Evolutionary conservation across 345 rosid genomes (phyloP).

Genomic region (Eucalyptus grandis): DNA sequence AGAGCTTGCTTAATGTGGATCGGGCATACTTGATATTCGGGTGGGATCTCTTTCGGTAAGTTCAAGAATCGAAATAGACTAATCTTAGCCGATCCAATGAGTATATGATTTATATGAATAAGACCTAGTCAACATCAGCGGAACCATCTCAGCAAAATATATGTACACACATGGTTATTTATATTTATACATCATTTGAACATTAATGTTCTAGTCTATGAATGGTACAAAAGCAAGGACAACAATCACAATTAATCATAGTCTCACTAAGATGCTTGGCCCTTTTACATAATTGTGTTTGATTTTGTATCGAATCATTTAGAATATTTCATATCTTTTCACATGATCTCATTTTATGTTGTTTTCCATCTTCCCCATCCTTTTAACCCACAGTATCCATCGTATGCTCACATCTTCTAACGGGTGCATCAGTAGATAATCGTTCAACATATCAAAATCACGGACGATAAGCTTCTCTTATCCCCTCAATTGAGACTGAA

Average conservation of each 20-base stretch:
- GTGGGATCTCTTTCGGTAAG: background rate
- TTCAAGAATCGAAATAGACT: background rate
- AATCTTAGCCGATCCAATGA: background rate
- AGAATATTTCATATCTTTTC: background rate
- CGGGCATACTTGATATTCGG: background rate
- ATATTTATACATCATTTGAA: background rate
- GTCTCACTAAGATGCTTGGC: background rate
- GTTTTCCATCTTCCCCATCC: background rate
- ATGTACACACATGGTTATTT: background rate
- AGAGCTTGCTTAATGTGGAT: background rate
- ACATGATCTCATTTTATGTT: background rate
- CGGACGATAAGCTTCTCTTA: background rate
- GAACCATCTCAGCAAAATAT: background rate
- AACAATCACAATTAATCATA: background rate
- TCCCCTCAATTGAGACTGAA: background rate
- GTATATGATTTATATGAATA: background rate
- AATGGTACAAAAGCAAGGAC: background rate
- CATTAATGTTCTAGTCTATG: background rate
- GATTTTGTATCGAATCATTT: background rate
- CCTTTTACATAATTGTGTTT: background rate
- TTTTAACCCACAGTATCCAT: background rate
- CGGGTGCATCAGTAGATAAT: background rate
- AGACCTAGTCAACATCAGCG: background rate
- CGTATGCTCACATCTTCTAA: background rate
- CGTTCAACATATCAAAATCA: background rate